A percentile compares a stretch with the other conserved stretches of the same genome.
Evolutionary conservation across 2,329 filamentous ascomycete genomes (phyloP).

Genomic region (Magnaporthales sp.): DNA sequence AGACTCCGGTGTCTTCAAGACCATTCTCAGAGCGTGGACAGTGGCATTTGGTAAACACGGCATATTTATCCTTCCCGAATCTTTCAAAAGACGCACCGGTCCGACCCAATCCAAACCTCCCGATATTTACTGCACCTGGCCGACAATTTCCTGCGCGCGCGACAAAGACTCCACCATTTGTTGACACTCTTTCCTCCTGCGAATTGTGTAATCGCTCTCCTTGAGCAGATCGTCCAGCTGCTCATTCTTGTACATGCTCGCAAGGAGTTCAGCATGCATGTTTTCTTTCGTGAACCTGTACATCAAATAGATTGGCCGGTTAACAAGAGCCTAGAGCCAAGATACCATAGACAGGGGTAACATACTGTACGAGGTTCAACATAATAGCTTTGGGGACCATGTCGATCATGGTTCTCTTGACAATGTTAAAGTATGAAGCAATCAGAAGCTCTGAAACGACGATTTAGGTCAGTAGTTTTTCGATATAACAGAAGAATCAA

Average conservation of each 20-base stretch:
- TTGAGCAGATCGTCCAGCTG: conserved; percentile 91
- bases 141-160: conserved; percentile 93
- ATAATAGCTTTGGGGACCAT: conserved; percentile 99
- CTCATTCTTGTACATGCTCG: conserved; percentile 92
- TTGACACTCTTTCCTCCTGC: conserved; percentile 93
- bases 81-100: neutral
- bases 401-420: conserved; percentile 96
- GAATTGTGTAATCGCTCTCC: conserved; percentile 94
- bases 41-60: neutral
- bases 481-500: neutral
- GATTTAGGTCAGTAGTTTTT: neutral
- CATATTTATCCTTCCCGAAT: neutral
- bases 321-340: neutral
- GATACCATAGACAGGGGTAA: conserved; percentile 16
- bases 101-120: neutral
- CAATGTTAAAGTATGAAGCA: conserved; percentile 95
- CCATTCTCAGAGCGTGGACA: neutral
- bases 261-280: conserved; percentile 94
- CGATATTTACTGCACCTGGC: conserved; percentile 50
- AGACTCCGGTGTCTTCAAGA: neutral
- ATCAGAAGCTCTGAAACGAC: conserved; percentile 71
- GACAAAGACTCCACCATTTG: conserved; percentile 95
- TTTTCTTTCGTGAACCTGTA: conserved; percentile 86
- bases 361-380: conserved; percentile 90
- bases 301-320: neutral